A percentile compares a stretch with the other conserved stretches of the same genome.
Conservation (phyloP, 2,329 filamentous ascomycete species). For the Diaporthe sp. region DNA sequence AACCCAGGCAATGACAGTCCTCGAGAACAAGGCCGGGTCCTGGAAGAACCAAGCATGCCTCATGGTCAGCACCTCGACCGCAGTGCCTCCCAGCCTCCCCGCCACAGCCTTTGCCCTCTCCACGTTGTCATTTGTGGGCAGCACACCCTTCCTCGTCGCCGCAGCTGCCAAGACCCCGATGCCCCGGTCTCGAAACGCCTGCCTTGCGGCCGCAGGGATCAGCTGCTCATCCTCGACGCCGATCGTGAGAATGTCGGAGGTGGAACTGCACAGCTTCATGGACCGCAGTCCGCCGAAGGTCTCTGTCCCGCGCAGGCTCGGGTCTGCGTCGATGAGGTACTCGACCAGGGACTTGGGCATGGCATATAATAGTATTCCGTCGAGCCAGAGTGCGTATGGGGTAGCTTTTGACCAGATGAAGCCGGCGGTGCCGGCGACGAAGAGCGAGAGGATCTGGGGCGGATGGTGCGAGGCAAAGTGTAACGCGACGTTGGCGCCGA, state of each 20-base stretch:
- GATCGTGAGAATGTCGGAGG: neutral
- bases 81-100: neutral
- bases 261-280: neutral
- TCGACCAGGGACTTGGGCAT: neutral
- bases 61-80: neutral
- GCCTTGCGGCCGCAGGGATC: neutral
- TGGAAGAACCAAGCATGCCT: constrained; percentile 4
- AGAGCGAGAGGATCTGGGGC: neutral
- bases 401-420: neutral
- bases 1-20: neutral
- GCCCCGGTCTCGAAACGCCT: neutral
- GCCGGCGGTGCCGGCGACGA: neutral
- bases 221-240: neutral
- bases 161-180: neutral
- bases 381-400: neutral
- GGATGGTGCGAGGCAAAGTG: neutral
- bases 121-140: constrained; percentile 8
- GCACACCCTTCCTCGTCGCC: neutral
- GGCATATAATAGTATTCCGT: neutral
- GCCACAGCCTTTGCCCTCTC: constrained; percentile 7
- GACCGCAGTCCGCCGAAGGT: neutral
- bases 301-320: neutral
- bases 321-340: constrained; percentile 2
- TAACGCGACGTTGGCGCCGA: constrained; percentile 11
- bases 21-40: neutral